Base-by-base conservation (phyloP, 192 early-diverging fungal species). In the Physocladia obscura region DNA sequence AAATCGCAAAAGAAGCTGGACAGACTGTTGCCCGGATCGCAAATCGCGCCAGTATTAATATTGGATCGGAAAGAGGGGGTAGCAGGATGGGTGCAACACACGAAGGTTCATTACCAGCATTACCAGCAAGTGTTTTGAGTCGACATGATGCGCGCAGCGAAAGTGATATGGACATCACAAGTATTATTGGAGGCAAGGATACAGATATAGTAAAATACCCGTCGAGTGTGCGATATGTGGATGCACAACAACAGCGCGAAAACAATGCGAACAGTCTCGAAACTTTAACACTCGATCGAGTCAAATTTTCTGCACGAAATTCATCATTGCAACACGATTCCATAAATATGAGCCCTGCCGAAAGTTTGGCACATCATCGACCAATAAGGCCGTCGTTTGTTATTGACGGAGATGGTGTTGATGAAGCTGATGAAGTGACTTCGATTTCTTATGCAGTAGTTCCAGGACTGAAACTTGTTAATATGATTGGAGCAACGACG, bases 1-100 rank as follows among this genome's bases (percentile, higher is more conserved):
- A 44, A n/a, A 44, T 8, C 40, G 82, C 79, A 79, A 27, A 35
- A 47, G 5, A 63, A 62, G 64, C 37, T 36, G 61, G 61, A n/a
- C 30, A 57, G 15, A 68, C 19, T 21, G 54, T 65, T 51, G 62
- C 62, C 24, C 62, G 62, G 8, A 51, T 49, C 15, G 49, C 62
- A 8, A 57, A n/a, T n/a, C n/a, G n/a, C n/a, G n/a, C n/a, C n/a
- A n/a, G n/a, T n/a, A n/a, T n/a, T n/a, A n/a, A n/a, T n/a, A 44
- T 44, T n/a, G 40, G n/a, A 44, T 44, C 40, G n/a, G 40, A 44
- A 44, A 44, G 40, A 44, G 40, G 40, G n/a, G n/a, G n/a, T n/a
- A n/a, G n/a, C n/a, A n/a, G n/a, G n/a, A n/a, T n/a, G n/a, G n/a
- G n/a, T n/a, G n/a, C n/a, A n/a, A n/a, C n/a, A n/a, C n/a, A n/a